Percentiles rank a stretch among this genome's conserved stretches.
Conservation (phyloP, 441 rosid genomes). For the Arabidopsis hybrid region DNA sequence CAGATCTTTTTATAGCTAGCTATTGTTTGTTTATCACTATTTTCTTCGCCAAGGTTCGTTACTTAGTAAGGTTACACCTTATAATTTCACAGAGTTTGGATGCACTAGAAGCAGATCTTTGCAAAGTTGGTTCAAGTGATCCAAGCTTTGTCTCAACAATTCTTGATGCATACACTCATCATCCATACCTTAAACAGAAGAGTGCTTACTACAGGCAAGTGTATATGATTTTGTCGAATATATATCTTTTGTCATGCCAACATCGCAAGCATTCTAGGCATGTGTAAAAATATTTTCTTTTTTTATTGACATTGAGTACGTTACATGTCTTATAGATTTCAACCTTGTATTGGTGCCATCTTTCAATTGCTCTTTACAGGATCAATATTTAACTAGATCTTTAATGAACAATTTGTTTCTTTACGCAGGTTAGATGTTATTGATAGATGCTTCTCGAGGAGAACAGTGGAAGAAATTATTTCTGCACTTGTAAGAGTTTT, state of each 20-base stretch:
- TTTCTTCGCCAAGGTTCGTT: not conserved
- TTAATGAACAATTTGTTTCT: not conserved
- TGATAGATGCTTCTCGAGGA: conserved; percentile 74
- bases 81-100: conserved; percentile 68
- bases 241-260: conserved; percentile 18
- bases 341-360: conserved; percentile 12
- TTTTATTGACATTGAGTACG: conserved; percentile 4
- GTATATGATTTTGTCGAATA: not conserved
- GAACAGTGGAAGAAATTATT: conserved; percentile 84
- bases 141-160: conserved; percentile 55
- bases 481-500: conserved; percentile 77
- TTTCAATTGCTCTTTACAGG: conserved; percentile 2
- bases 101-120: conserved; percentile 67
- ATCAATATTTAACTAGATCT: conserved; percentile 3
- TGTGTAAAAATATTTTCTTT: not conserved
- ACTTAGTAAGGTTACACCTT: conserved; percentile 31
- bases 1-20: too few species aligned
- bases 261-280: not conserved
- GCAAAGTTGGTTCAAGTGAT: conserved; percentile 58
- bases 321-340: not conserved
- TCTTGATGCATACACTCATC: conserved; percentile 61
- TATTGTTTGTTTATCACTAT: not conserved
- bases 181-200: conserved; percentile 61
- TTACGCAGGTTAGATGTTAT: conserved; percentile 72
- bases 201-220: conserved; percentile 71